phyloP scores from a whole-genome alignment of 2,329 filamentous ascomycete species.

The Leptographium lundbergii region DNA sequence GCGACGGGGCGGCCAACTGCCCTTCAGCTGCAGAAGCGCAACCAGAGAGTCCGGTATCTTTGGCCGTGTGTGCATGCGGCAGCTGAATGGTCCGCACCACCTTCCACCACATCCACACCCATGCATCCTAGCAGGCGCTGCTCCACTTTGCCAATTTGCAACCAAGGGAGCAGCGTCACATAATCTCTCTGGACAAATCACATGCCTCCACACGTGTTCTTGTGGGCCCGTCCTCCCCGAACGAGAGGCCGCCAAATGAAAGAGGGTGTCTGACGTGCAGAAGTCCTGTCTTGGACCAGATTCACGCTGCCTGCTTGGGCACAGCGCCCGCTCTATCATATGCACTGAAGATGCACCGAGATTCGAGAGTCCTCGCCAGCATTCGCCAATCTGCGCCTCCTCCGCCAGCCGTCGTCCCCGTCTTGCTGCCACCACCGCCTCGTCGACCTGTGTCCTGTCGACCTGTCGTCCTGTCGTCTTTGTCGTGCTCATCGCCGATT shows the following conservation, averaged over 20 bases:
- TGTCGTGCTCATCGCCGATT: not conserved
- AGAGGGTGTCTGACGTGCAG: not conserved
- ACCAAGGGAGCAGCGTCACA: not conserved
- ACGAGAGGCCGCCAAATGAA: not conserved
- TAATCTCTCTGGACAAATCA: not conserved
- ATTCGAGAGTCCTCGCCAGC: not conserved
- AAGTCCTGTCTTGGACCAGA: not conserved
- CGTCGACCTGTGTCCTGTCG: no score
- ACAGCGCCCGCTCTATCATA: not conserved
- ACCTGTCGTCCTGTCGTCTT: not conserved
- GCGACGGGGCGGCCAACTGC: not conserved
- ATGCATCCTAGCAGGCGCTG: not conserved
- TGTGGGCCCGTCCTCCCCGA: not conserved
- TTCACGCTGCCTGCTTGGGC: not conserved
- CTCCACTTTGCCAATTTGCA: not conserved
- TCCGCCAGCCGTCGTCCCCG: not conserved
- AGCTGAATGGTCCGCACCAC: not conserved
- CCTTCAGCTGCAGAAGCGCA: not conserved
- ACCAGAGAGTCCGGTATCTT: not conserved
- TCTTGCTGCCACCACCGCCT: not conserved
- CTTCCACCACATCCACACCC: not conserved
- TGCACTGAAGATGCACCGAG: not conserved
- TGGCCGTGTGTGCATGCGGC: not conserved
- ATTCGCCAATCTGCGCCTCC: not conserved
- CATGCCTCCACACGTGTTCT: constrained; percentile 2